Conservation (phyloP, 1,139 yeast genomes). For the Saccharomyces hybrid region DNA sequence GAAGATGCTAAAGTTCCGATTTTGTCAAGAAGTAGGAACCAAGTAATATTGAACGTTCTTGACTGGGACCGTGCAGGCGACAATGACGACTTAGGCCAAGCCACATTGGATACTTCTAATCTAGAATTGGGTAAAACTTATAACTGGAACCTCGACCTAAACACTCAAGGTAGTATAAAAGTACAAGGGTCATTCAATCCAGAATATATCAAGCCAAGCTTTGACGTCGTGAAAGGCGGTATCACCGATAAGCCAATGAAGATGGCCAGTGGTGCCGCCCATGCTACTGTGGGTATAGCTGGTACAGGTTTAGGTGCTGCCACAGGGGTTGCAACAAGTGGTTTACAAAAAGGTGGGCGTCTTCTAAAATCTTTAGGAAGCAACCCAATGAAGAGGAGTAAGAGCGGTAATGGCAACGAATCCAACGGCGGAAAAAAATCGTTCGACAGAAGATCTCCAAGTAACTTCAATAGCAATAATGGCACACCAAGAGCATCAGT, state of each 20-base stretch:
- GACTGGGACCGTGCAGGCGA: constrained; percentile 77
- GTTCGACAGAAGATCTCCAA: constrained; percentile 2
- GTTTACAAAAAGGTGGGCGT: constrained; percentile 41
- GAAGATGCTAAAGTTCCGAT: constrained; percentile 52
- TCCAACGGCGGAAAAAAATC: not conserved
- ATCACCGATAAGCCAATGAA: constrained; percentile 44
- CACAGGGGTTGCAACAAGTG: constrained; percentile 34
- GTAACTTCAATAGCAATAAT: constrained; percentile 1
- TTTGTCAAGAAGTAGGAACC: constrained; percentile 52
- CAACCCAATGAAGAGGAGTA: constrained; percentile 1
- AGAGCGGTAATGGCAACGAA: not conserved
- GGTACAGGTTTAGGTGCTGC: constrained; percentile 31
- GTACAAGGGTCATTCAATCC: constrained; percentile 52
- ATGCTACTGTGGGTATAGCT: constrained; percentile 34
- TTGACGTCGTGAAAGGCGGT: constrained; percentile 39
- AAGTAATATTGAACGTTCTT: constrained; percentile 43
- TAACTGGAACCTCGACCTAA: constrained; percentile 43
- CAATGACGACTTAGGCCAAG: constrained; percentile 52
- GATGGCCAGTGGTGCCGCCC: constrained; percentile 39
- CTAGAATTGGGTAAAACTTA: constrained; percentile 42
- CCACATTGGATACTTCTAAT: constrained; percentile 42
- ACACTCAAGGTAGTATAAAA: constrained; percentile 54
- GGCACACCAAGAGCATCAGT: constrained; percentile 12
- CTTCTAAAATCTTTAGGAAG: constrained; percentile 26
- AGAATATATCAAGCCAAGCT: constrained; percentile 56